Base-by-base conservation (phyloP, 2,329 filamentous ascomycete genomes). In the Cytospora paraplurivora region DNA sequence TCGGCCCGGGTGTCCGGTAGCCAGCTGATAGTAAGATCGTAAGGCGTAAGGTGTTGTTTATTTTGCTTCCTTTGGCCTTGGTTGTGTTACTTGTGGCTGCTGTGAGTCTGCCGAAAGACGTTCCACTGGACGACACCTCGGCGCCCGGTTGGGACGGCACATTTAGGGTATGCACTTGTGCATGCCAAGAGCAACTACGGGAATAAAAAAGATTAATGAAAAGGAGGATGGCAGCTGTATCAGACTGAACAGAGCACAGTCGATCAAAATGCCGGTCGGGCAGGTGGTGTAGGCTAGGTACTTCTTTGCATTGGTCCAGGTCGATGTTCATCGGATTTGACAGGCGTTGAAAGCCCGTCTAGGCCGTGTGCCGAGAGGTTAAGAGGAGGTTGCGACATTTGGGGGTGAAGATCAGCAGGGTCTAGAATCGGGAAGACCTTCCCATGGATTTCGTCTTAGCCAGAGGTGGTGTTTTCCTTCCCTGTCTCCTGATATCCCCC, bases 111-210 rank as follows among this genome's bases (percentile, higher is more conserved):
- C 13, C 38, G 35, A 6, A 34, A 34, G n/a, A n/a, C 38, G 17
- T n/a, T 32, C 38, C 58, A 54, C 21, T 54, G 13, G 32, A 47
- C 5, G 38, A 10, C 27, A 15, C 17, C 35, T 52, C 7, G 27
- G 41, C 32, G 49, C 21, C 15, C 59, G 59, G 51, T n/a, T 61
- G 49, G 35, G 35, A 50, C 59, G 59, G 59, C 59, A 61, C 49
- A 33, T 55, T 15, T 5, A 38, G 38, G 51, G 32, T 47, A 52
- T 34, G 49, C 58, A 54, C 50, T 60, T 54, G 58, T 49, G 58
- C n/a, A 17, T 35, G 58, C 58, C 58, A 61, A 61, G 58, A 34
- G 12, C 58, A 49, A 52, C 32, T 49, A 55, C 58, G 58, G 58
- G 37, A 49, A 60, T 47, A 49, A 52, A 50, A 53, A 52, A 51